phyloP scores from a whole-genome alignment of 495 filamentous ascomycete species.

The Hypoxylon cercidicola region DNA sequence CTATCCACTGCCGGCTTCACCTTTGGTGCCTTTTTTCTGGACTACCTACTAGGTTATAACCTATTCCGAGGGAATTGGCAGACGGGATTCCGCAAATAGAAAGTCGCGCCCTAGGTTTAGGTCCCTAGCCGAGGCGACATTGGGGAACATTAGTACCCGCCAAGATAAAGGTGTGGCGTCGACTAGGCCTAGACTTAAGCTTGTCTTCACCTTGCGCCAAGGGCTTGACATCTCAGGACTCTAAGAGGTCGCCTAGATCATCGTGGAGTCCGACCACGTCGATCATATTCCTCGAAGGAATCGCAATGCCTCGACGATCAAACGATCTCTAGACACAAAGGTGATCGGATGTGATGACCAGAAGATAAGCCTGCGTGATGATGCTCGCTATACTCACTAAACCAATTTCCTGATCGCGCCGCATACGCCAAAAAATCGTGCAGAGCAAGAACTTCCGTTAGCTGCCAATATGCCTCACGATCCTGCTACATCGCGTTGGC shows the following conservation, averaged over 20 bases:
- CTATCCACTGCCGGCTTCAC: not conserved
- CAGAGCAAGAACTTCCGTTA: not conserved
- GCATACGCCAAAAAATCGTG: not conserved
- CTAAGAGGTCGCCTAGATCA: conserved; percentile 1
- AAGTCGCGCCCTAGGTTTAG: conserved; percentile 4
- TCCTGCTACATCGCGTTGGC: conserved; percentile 27
- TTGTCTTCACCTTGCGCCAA: conserved; percentile 1
- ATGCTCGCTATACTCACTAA: not conserved
- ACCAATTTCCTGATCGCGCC: not conserved
- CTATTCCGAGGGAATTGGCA: conserved; percentile 15
- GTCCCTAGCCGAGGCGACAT: conserved; percentile 9
- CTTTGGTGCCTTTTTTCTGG: too few species aligned
- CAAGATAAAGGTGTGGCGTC: conserved; percentile 28
- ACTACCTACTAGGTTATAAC: too few species aligned
- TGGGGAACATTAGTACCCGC: not conserved
- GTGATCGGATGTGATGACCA: not conserved
- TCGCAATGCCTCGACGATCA: conserved; percentile 7
- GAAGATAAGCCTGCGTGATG: not conserved
- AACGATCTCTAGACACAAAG: not conserved
- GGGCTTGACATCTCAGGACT: conserved; percentile 13
- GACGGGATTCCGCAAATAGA: conserved; percentile 25
- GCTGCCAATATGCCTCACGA: conserved; percentile 8
- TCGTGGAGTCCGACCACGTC: conserved; percentile 5
- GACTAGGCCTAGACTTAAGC: conserved; percentile 2
- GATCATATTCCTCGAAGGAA: not conserved